Evolutionary conservation across 805 yeast species (phyloP), one percentile per base, ranked within the genome.

Genomic region (Kazachstania viticola): DNA sequence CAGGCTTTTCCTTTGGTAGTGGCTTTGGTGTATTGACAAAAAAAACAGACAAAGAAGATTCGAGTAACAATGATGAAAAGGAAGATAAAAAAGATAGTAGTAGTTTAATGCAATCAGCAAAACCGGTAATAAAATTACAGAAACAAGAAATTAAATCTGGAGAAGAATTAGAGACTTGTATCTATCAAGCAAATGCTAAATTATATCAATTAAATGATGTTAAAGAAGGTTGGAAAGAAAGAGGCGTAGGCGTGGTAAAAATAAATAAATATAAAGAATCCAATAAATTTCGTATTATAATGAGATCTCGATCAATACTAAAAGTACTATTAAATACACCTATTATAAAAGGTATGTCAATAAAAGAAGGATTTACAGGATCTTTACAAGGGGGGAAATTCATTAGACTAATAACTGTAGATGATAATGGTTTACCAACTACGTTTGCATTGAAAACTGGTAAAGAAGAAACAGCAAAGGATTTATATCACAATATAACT

Each of bases 181-280:
- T 77, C 6, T 82, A 71, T 52, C 71, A 73, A 27, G 69, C 79
- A 24, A 75, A 79, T 29, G 83, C 93, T 4, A 83, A 87, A 49
- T 60, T 91, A 17, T 91, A 87, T 51, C 80, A 81, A 46, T 61
- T 87, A 19, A 61, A 76, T 0, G 69, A 74, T 23, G 64, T 79
- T 3, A 53, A 69, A 7, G 73, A 68, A 13, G 95, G 95, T 2
- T 91, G 98, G 98, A 91, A 83, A 53, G 98, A 91, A 57, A 73
- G 91, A 48, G 98, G 98, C 16, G 66, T 80, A 26, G 98, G 98
- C 2, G 68, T 73, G 4, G 59, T 91, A n/a, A 94, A 83, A 50
- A 68, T 91, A 17, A 88, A 91, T 55, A 55, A 58, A 28, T 48
- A 54, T 31, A 42, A 41, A n/a, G 38, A 41, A 12, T 40, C 46